Evolutionary conservation across 2,329 filamentous ascomycete species (phyloP).

Genomic region (Cercospora sojina): DNA sequence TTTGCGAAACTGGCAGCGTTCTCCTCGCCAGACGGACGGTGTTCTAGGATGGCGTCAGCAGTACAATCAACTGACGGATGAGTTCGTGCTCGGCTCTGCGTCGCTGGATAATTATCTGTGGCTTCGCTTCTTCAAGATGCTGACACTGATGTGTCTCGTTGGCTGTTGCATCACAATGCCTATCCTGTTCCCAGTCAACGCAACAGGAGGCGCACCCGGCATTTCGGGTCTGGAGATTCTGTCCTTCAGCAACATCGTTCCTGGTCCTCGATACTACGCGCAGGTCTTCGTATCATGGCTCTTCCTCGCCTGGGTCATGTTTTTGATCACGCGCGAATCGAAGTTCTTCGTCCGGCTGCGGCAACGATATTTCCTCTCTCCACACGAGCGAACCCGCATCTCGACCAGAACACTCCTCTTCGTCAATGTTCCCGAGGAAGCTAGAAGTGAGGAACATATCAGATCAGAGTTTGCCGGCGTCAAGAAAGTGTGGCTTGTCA

Average conservation of each 20-base stretch:
- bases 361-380: constrained; percentile 48
- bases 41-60: constrained; percentile 54
- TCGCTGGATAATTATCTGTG: constrained; percentile 51
- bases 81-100: constrained; percentile 47
- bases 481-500: constrained; percentile 47
- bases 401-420: constrained; percentile 50
- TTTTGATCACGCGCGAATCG: constrained; percentile 47
- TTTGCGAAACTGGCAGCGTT: constrained; percentile 44
- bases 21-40: constrained; percentile 46
- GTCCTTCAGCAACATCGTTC: constrained; percentile 42
- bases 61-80: constrained; percentile 35
- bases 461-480: constrained; percentile 42
- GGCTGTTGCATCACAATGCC: constrained; percentile 49
- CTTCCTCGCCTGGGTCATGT: constrained; percentile 45
- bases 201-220: constrained; percentile 34
- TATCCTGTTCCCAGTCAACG: constrained; percentile 49
- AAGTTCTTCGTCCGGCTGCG: constrained; percentile 48
- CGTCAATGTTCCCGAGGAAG: constrained; percentile 45
- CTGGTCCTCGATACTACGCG: constrained; percentile 44
- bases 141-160: constrained; percentile 43
- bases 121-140: constrained; percentile 49
- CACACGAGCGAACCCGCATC: constrained; percentile 44
- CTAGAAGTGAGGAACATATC: constrained; percentile 41
- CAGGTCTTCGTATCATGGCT: constrained; percentile 43
- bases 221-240: constrained; percentile 32